These are phyloP conservation scores for Funneliformis caledonium DNA, from an alignment of 371 early-diverging fungal genomes.

Conservation along the genomic window DNA sequence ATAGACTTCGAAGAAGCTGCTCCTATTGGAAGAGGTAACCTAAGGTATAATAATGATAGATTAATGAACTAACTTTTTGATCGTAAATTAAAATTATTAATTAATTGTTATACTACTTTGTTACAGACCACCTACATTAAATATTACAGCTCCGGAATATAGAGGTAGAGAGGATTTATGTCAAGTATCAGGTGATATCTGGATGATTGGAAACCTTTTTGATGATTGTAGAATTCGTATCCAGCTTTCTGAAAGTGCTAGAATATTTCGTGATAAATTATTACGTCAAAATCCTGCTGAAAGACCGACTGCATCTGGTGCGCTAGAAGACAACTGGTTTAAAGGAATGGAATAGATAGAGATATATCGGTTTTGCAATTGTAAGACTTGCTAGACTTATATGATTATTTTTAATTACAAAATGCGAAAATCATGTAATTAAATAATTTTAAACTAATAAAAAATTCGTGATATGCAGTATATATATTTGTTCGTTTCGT, in stretches of 20 bases:
- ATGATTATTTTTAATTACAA: too few relatives aligned
- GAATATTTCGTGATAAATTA: background rate
- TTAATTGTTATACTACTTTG: background rate
- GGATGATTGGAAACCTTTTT: constrained; percentile 22
- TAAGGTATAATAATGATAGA: too few relatives aligned
- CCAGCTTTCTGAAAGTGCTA: background rate
- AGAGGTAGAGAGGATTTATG: background rate
- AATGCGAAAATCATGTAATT: too few relatives aligned
- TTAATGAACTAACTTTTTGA: too few relatives aligned
- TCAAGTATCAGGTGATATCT: background rate
- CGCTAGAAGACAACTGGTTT: background rate
- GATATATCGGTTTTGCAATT: too few relatives aligned
- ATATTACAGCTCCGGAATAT: background rate
- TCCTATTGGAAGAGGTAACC: too few relatives aligned
- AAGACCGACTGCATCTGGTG: background rate
- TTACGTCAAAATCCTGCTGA: background rate
- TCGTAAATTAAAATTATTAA: too few relatives aligned
- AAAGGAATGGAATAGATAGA: too few relatives aligned
- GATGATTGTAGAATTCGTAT: background rate
- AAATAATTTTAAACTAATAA: too few relatives aligned
- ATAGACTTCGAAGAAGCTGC: background rate
- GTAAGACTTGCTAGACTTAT: too few relatives aligned
- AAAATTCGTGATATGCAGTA: too few relatives aligned
- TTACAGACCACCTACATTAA: background rate
- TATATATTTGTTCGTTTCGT: too few relatives aligned